Percentiles rank a stretch among this genome's conserved stretches.
Evolutionary conservation across 768 basidiomycete genomes (phyloP).

Genomic region (Russula compacta): DNA sequence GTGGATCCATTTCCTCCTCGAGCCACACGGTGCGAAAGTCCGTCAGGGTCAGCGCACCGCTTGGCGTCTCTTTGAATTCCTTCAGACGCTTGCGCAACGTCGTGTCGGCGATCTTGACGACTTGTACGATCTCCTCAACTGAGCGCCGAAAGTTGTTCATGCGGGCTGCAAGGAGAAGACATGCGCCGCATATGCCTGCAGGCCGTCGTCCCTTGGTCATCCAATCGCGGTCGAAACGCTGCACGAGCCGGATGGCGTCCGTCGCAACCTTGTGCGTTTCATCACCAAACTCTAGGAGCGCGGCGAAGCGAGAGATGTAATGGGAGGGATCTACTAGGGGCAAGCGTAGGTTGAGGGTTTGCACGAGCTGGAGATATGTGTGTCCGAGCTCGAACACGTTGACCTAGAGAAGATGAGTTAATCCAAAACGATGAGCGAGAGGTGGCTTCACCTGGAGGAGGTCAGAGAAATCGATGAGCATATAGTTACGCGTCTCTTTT

Average conservation of each 20-base stretch:
- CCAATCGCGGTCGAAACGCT: slow-evolving; percentile 95
- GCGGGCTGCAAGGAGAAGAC: slow-evolving; percentile 86
- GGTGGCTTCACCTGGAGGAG: slow-evolving; percentile 59
- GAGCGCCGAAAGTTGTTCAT: slow-evolving; percentile 97
- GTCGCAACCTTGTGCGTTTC: slow-evolving; percentile 87
- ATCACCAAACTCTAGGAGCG: slow-evolving; percentile 91
- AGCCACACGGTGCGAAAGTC: slow-evolving; percentile 89
- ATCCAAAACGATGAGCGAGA: background rate
- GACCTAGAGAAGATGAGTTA: slow-evolving; percentile 42
- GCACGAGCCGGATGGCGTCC: slow-evolving; percentile 89
- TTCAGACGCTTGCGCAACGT: slow-evolving; percentile 89
- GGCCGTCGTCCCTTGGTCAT: slow-evolving; percentile 93
- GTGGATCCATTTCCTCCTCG: slow-evolving; percentile 87
- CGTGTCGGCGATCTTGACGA: slow-evolving; percentile 97
- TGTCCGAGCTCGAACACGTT: slow-evolving; percentile 97
- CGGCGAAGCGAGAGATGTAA: slow-evolving; percentile 92
- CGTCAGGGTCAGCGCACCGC: slow-evolving; percentile 73
- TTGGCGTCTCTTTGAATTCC: slow-evolving; percentile 88
- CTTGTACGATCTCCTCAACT: slow-evolving; percentile 93
- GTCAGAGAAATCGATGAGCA: slow-evolving; percentile 99
- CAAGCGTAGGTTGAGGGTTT: slow-evolving; percentile 72
- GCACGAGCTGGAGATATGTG: slow-evolving; percentile 90
- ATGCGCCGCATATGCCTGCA: slow-evolving; percentile 96
- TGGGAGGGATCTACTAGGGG: slow-evolving; percentile 93
- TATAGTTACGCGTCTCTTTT: slow-evolving; percentile 84